Evolutionary conservation across 495 filamentous ascomycete species (phyloP).

Genomic region (Penicillium riverlandense): DNA sequence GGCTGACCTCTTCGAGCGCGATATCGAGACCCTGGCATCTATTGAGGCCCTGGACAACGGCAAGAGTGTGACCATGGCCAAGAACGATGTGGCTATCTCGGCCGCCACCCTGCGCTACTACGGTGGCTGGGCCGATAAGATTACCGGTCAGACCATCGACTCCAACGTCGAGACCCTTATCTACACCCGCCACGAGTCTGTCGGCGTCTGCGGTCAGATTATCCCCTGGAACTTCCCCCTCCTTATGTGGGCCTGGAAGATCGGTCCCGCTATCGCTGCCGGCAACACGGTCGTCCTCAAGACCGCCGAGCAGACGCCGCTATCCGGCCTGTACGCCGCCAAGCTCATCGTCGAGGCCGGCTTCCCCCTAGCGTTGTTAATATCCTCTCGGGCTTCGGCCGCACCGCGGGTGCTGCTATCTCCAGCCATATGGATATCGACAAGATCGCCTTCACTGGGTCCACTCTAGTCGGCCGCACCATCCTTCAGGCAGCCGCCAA

Average conservation of each 20-base stretch:
- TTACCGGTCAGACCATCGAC: conserved; percentile 91
- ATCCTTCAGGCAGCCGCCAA: conserved; percentile 95
- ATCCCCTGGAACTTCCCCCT: conserved; percentile 99
- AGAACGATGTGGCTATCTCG: conserved; percentile 63
- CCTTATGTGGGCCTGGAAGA: conserved; percentile 98
- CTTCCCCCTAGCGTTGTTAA: conserved; percentile 97
- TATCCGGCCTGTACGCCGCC: conserved; percentile 71
- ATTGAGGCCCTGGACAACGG: conserved; percentile 95
- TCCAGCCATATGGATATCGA: conserved; percentile 94
- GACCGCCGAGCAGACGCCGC: no score
- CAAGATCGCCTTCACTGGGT: conserved; percentile 98
- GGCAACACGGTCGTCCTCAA: conserved; percentile 91
- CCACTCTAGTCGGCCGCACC: conserved; percentile 78
- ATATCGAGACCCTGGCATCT: conserved; percentile 66
- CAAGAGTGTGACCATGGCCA: conserved; percentile 78
- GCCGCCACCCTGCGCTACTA: conserved; percentile 83
- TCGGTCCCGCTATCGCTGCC: conserved; percentile 82
- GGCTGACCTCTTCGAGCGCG: conserved; percentile 78
- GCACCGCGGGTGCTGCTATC: conserved; percentile 83
- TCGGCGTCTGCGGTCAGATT: conserved; percentile 92
- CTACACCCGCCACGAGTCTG: conserved; percentile 86
- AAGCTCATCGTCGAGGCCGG: conserved; percentile 86
- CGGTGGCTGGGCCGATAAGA: conserved; percentile 97
- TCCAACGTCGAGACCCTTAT: conserved; percentile 77
- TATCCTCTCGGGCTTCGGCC: conserved; percentile 89